Percentiles rank a stretch among this genome's conserved stretches.
Conservation (phyloP, 805 yeast genomes). For the Lachancea thermotolerans region DNA sequence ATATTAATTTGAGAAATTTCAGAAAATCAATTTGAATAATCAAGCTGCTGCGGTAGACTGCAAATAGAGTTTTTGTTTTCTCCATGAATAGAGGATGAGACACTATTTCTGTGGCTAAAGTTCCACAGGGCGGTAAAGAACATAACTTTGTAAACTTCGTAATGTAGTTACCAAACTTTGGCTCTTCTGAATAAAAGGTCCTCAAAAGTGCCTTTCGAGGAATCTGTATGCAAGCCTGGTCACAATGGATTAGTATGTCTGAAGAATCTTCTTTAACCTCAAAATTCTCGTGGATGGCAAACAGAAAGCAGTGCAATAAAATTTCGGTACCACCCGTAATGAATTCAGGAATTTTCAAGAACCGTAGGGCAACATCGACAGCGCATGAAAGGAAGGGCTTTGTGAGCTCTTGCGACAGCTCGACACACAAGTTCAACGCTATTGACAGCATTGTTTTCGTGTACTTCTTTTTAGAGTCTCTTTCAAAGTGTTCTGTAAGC, state of each 20-base stretch:
- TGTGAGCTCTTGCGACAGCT: conserved; percentile 6
- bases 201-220: conserved; percentile 5
- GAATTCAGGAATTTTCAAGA: conserved; percentile 10
- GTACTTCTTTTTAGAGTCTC: conserved; percentile 1
- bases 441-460: conserved; percentile 4
- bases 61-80: conserved; percentile 21
- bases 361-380: conserved; percentile 9
- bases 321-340: conserved; percentile 18
- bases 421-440: conserved; percentile 9
- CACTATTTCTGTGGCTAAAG: conserved; percentile 15
- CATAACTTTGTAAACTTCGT: conserved; percentile 23
- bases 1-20: conserved; percentile 26
- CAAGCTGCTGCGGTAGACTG: conserved; percentile 25
- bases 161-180: conserved; percentile 23
- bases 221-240: background rate
- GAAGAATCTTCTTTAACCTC: conserved; percentile 8
- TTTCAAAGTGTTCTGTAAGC: conserved; percentile 1
- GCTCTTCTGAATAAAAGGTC: conserved; percentile 13
- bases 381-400: background rate
- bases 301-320: conserved; percentile 19
- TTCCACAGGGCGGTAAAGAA: conserved; percentile 18
- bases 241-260: background rate
- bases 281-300: conserved; percentile 15
- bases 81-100: conserved; percentile 14
- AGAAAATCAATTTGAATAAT: conserved; percentile 32